phyloP scores from a whole-genome alignment of 441 rosid genomes.

The Geranium incanum region DNA sequence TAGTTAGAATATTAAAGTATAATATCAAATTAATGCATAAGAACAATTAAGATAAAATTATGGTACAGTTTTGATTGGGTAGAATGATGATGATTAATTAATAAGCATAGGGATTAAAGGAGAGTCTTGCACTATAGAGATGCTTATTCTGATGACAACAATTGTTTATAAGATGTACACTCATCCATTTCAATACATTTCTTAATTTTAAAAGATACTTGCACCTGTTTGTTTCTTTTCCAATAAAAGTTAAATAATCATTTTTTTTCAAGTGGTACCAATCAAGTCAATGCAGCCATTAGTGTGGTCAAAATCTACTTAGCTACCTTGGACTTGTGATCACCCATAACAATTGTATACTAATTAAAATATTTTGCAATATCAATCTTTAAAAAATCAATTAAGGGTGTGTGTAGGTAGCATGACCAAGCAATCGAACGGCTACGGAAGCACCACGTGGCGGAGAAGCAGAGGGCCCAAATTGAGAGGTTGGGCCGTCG shows the following conservation, averaged over 20 bases:
- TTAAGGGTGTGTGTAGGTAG: background rate
- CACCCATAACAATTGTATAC: background rate
- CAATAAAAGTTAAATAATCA: background rate
- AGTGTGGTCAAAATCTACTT: background rate
- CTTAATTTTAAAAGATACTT: background rate
- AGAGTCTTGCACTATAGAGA: background rate
- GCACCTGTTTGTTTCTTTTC: too few species aligned
- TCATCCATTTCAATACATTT: background rate
- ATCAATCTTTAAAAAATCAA: background rate
- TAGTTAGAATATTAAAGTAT: too few species aligned
- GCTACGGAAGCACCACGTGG: background rate
- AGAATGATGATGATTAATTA: background rate
- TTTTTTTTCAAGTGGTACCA: background rate
- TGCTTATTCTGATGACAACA: background rate
- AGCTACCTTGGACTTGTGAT: conserved; percentile 4
- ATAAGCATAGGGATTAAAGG: background rate
- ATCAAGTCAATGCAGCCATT: background rate
- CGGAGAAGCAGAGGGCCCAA: background rate
- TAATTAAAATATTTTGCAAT: background rate
- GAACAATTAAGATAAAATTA: too few species aligned
- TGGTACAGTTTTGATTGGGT: too few species aligned
- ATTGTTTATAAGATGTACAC: background rate
- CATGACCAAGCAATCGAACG: background rate
- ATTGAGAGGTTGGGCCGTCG: background rate
- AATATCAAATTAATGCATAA: too few species aligned